Conservation (phyloP, 148 eudicot species). For the Gaultheria prostrata region DNA sequence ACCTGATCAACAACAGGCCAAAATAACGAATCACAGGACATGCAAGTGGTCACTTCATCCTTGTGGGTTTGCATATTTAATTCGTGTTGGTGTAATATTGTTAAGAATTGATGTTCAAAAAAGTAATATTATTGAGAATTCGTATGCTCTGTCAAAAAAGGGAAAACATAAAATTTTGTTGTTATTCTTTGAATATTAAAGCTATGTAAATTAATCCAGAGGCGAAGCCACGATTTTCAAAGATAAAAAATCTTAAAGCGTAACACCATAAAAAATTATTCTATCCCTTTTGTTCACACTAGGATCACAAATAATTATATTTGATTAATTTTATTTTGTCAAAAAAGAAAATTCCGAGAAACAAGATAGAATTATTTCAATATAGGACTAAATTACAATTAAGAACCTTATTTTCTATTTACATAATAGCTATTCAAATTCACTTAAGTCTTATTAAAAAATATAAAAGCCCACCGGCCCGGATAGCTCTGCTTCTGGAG, state of each 20-base stretch:
- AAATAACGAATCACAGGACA: not conserved
- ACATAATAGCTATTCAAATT: too few relatives aligned
- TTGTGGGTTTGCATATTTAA: not conserved
- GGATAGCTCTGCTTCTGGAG: too few relatives aligned
- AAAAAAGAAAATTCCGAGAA: too few relatives aligned
- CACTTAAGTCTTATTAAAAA: too few relatives aligned
- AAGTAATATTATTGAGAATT: not conserved
- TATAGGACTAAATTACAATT: too few relatives aligned
- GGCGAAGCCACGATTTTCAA: not conserved
- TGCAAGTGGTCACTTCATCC: not conserved
- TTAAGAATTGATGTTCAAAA: not conserved
- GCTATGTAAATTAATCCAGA: not conserved
- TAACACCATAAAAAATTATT: not conserved
- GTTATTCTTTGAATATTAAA: not conserved
- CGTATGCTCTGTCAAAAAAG: not conserved
- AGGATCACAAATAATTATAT: not conserved
- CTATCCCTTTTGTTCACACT: not conserved
- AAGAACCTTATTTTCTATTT: too few relatives aligned
- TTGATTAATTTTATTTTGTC: not conserved
- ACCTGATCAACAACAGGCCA: not conserved
- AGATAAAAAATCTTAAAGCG: not conserved
- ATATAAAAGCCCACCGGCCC: too few relatives aligned
- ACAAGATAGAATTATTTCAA: too few relatives aligned
- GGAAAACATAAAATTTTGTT: not conserved
- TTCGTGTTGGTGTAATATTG: not conserved